Conservation (phyloP, 1,139 yeast genomes). For the Suhomyces guaymorum region DNA sequence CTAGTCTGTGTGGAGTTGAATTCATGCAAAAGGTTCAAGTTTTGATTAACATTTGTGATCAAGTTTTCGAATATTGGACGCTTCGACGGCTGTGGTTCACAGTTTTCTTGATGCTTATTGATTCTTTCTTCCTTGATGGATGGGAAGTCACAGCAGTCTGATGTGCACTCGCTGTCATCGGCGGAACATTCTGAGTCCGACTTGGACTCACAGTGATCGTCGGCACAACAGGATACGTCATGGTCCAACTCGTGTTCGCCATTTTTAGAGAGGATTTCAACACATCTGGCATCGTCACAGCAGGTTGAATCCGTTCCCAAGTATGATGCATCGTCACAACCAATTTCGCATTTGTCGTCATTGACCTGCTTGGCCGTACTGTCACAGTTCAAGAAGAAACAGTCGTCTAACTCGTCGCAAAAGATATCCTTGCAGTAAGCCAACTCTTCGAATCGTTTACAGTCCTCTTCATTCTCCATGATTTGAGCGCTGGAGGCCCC, state of each 20-base stretch:
- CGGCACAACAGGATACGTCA: conserved; percentile 8
- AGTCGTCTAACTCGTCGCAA: conserved; percentile 49
- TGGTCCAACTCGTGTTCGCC: conserved; percentile 7
- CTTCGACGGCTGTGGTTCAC: conserved; percentile 27
- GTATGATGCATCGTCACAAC: conserved; percentile 3
- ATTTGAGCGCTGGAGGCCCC: neutral
- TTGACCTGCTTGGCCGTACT: conserved; percentile 17
- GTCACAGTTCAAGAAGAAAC: conserved; percentile 41
- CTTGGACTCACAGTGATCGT: conserved; percentile 6
- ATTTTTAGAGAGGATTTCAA: conserved; percentile 12
- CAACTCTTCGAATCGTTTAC: conserved; percentile 34
- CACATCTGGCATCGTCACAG: conserved; percentile 23
- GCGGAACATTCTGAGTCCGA: neutral
- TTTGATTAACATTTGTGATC: conserved; percentile 36
- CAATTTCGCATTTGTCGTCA: conserved; percentile 3
- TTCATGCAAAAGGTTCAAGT: conserved; percentile 15
- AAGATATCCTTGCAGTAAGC: conserved; percentile 43
- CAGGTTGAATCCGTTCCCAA: conserved; percentile 9
- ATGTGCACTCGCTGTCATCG: neutral
- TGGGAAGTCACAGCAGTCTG: conserved; percentile 3
- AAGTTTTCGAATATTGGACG: conserved; percentile 37
- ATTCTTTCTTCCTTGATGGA: no score
- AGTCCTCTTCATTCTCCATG: conserved; percentile 16
- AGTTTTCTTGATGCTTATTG: conserved; percentile 24
- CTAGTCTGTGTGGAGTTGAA: no score